phyloP scores from a whole-genome alignment of 768 basidiomycete species.

The Kwoniella newhampshirensis region DNA sequence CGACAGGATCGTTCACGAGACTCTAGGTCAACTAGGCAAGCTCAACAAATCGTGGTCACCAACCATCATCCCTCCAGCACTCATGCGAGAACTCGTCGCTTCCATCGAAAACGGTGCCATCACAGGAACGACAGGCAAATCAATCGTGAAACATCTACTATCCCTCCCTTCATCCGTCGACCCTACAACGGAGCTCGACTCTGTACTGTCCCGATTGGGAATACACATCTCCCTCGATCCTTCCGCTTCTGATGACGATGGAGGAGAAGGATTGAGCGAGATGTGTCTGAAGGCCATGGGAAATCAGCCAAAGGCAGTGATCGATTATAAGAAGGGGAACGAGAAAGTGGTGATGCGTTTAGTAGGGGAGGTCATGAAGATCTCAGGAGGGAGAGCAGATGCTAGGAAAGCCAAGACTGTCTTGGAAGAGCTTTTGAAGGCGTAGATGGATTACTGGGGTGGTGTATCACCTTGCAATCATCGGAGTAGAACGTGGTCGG shows the following conservation, averaged over 20 bases:
- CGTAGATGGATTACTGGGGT: conserved; percentile 1
- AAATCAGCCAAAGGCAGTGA: conserved; percentile 66
- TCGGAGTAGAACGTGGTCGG: too few species aligned
- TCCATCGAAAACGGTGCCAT: conserved; percentile 66
- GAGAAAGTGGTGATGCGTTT: conserved; percentile 76
- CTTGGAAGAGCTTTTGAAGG: conserved; percentile 50
- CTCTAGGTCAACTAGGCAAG: conserved; percentile 71
- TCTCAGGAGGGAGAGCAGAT: conserved; percentile 74
- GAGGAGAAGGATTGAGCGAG: conserved; percentile 38
- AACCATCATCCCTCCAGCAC: conserved; percentile 63
- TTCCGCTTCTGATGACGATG: background rate
- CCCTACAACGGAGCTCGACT: conserved; percentile 6
- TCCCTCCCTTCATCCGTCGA: conserved; percentile 40
- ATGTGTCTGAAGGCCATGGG: conserved; percentile 68
- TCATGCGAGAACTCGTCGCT: conserved; percentile 76
- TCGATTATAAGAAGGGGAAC: conserved; percentile 67
- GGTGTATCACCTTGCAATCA: too few species aligned
- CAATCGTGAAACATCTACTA: conserved; percentile 71
- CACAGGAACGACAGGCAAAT: conserved; percentile 82
- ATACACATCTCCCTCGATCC: conserved; percentile 4
- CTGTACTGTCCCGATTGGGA: conserved; percentile 15
- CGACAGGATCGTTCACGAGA: conserved; percentile 82
- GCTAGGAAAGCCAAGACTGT: conserved; percentile 62
- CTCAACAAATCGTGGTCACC: conserved; percentile 62
- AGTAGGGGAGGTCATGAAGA: conserved; percentile 80